These are phyloP conservation scores for Rhizophagus prolifer DNA, from an alignment of 192 early-diverging fungal genomes.

Conservation along the genomic window DNA sequence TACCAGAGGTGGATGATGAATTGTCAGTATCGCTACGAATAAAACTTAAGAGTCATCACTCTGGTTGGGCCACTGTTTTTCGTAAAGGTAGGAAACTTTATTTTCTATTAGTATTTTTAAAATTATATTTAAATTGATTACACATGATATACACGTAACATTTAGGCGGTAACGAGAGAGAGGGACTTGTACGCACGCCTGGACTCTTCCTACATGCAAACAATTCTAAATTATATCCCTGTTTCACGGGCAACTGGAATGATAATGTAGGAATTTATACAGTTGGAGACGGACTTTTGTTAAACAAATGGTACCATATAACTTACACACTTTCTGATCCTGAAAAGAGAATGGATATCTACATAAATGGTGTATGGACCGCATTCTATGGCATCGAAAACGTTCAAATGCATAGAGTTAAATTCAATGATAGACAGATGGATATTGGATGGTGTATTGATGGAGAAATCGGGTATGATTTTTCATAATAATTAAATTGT, in stretches of 20 bases:
- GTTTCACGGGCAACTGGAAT: background rate
- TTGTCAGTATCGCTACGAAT: conserved; percentile 11
- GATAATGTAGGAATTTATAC: background rate
- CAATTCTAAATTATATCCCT: background rate
- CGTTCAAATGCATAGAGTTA: background rate
- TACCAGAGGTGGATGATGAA: conserved; percentile 1
- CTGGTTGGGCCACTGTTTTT: background rate
- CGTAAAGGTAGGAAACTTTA: conserved; percentile 7
- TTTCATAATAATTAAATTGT: too few species aligned
- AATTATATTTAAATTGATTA: background rate
- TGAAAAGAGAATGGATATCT: conserved; percentile 24
- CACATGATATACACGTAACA: background rate
- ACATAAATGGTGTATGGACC: conserved; percentile 5
- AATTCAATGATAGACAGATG: conserved; percentile 20
- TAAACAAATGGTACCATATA: conserved; percentile 25
- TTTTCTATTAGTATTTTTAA: background rate
- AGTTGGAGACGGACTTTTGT: background rate
- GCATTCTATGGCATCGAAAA: background rate
- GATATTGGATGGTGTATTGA: background rate
- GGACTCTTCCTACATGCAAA: background rate
- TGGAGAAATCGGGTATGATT: too few species aligned
- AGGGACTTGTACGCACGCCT: background rate
- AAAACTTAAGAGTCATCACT: background rate
- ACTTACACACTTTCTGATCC: conserved; percentile 20
- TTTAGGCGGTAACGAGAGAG: background rate